phyloP scores from a whole-genome alignment of 768 basidiomycete species.

The Podaxis mareebaensis region DNA sequence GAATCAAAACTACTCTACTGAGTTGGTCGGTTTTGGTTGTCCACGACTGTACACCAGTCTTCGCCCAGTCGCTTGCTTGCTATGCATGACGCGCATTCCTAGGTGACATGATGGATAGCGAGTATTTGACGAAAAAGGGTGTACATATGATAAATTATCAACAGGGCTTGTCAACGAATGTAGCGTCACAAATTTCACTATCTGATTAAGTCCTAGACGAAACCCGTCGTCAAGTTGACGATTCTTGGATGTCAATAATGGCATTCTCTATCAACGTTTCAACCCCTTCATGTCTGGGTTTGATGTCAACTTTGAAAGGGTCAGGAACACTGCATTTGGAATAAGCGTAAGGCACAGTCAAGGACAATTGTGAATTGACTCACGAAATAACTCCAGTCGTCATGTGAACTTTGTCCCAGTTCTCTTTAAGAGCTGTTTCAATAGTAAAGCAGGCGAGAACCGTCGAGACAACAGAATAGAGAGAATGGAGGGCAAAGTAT shows the following conservation, averaged over 20 bases:
- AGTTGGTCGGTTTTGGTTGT: too few species aligned
- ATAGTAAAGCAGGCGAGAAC: slow-evolving; percentile 20
- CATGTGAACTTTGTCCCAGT: background rate
- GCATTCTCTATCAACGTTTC: slow-evolving; percentile 16
- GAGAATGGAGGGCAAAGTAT: slow-evolving; percentile 15
- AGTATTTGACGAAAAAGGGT: too few species aligned
- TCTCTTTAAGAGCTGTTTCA: slow-evolving; percentile 10
- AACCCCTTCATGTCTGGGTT: slow-evolving; percentile 19
- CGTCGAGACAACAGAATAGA: slow-evolving; percentile 13
- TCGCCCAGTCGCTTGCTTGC: too few species aligned
- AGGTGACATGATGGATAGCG: too few species aligned
- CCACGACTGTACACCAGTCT: too few species aligned
- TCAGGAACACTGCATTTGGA: slow-evolving; percentile 11
- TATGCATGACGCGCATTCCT: too few species aligned
- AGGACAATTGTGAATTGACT: background rate
- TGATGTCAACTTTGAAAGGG: slow-evolving; percentile 25
- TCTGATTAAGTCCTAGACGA: too few species aligned
- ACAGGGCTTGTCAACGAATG: too few species aligned
- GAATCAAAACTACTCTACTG: too few species aligned
- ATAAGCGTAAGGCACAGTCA: background rate
- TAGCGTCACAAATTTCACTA: background rate
- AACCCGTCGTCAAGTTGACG: background rate
- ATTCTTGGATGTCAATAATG: background rate
- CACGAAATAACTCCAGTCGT: background rate
- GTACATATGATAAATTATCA: too few species aligned